phyloP scores from a whole-genome alignment of 164 flowering plant species.

The Nymphaea colorata region DNA sequence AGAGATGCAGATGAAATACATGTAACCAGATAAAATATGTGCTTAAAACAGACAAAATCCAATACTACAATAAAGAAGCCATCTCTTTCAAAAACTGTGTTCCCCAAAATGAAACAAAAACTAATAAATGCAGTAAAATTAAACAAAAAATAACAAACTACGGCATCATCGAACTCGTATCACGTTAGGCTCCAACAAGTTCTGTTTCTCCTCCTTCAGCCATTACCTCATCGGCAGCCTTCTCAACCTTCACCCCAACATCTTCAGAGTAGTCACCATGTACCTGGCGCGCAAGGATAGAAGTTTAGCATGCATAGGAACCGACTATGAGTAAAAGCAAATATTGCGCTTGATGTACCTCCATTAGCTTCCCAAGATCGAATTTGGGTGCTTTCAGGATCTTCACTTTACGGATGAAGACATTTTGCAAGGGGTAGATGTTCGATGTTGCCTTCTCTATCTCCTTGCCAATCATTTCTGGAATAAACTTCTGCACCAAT shows the following conservation, averaged over 20 bases:
- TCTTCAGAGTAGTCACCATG: conserved; percentile 34
- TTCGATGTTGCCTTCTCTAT: conserved; percentile 26
- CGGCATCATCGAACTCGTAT: background rate
- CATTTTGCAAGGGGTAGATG: conserved; percentile 32
- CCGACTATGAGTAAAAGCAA: background rate
- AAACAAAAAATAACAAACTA: background rate
- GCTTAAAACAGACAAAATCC: background rate
- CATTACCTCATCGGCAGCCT: conserved; percentile 20
- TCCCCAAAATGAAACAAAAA: no score
- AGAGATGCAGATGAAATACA: background rate
- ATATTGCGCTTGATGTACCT: conserved; percentile 9
- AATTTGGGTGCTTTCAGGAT: conserved; percentile 33
- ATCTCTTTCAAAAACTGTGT: background rate
- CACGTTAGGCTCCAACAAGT: conserved; percentile 19
- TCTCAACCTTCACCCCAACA: conserved; percentile 25
- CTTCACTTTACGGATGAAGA: conserved; percentile 29
- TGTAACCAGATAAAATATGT: background rate
- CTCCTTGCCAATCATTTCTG: conserved; percentile 30
- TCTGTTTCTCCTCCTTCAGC: conserved; percentile 16
- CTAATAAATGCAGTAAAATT: background rate
- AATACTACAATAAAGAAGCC: background rate
- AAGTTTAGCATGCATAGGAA: background rate
- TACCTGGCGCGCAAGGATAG: conserved; percentile 12
- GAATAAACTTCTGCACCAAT: conserved; percentile 24
- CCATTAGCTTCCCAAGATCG: conserved; percentile 35